Evolutionary conservation across 2,329 filamentous ascomycete species (phyloP), one percentile per base, ranked within the genome.

Genomic region (Daldinia sp.): DNA sequence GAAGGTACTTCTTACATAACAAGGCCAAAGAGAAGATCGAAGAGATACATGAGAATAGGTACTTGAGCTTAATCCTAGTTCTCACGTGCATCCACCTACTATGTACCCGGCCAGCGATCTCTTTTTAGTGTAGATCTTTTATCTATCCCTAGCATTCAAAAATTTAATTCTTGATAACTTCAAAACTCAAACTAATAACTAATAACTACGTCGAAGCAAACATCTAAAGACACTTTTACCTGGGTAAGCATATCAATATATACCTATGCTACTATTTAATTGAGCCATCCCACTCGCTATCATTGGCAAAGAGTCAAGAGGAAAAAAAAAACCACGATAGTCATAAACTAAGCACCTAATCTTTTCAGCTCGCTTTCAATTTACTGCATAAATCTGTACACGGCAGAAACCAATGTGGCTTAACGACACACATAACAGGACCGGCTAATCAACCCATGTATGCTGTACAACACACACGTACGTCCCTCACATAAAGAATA

Each of bases 401-500:
- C 30, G 3, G 10, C 15, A 37, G n/a, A 35, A 34, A 10, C 34
- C 9, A 53, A 34, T 43, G 32, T 66, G 61, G 64, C 61, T 55
- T 58, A 41, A 17, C 47, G 13, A 30, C 11, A 5, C 23, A 27
- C 17, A 32, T 29, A 43, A 13, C 39, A 35, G 37, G 45, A 6
- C 27, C 58, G 64, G 64, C 54, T 61, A 63, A 66, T 66, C 61
- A 34, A 35, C 39, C 52, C n/a, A 23, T 35, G 41, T 30, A 55
- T 59, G 61, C 30, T 53, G 57, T 61, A 61, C 64, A 29, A 67
- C 61, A 55, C 50, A 32, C 41, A 39, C 21, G 30, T 49, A 53
- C 45, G 11, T 53, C 56, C 43, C 48, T 66, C 52, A 61, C 45
- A 58, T 55, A 35, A 47, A 35, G 29, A 30, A 41, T 32, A 57